Conservation (phyloP, 176 grass and related monocot genomes). For the Raddia distichophylla region DNA sequence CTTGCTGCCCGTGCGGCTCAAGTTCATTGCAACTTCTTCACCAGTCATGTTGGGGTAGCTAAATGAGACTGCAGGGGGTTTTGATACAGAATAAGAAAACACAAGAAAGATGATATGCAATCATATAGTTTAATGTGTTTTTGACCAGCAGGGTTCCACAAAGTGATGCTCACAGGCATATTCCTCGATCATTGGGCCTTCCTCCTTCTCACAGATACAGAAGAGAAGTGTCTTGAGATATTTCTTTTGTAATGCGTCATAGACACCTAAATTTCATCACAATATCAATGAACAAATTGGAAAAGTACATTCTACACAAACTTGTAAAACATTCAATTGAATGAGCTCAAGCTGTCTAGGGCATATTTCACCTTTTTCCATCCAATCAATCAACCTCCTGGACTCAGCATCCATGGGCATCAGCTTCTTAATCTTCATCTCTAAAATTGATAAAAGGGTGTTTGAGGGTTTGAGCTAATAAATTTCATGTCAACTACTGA, state of each 20-base stretch:
- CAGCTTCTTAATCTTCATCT: constrained; percentile 99
- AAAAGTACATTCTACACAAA: constrained; percentile 30
- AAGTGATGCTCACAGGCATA: constrained; percentile 72
- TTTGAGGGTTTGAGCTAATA: constrained; percentile 13
- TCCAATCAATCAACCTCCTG: constrained; percentile 94
- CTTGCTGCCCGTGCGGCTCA: constrained; percentile 86
- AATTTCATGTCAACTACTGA: neutral
- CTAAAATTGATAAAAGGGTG: constrained; percentile 44
- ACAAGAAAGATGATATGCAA: neutral
- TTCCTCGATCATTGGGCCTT: constrained; percentile 94
- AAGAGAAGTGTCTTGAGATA: constrained; percentile 96
- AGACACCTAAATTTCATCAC: constrained; percentile 61
- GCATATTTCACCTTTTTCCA: constrained; percentile 88
- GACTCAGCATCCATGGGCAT: constrained; percentile 97
- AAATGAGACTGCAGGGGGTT: constrained; percentile 72
- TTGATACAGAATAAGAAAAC: constrained; percentile 21
- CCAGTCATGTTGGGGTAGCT: constrained; percentile 69
- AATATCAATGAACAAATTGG: constrained; percentile 40
- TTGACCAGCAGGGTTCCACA: constrained; percentile 18
- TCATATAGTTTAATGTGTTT: constrained; percentile 23
- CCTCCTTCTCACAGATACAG: constrained; percentile 87
- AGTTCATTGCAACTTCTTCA: constrained; percentile 89
- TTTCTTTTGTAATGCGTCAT: constrained; percentile 97
- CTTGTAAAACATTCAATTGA: constrained; percentile 12
- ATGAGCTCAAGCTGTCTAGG: constrained; percentile 22